phyloP scores from a whole-genome alignment of 257 asterid species.

The Lithospermum erythrorhizon region DNA sequence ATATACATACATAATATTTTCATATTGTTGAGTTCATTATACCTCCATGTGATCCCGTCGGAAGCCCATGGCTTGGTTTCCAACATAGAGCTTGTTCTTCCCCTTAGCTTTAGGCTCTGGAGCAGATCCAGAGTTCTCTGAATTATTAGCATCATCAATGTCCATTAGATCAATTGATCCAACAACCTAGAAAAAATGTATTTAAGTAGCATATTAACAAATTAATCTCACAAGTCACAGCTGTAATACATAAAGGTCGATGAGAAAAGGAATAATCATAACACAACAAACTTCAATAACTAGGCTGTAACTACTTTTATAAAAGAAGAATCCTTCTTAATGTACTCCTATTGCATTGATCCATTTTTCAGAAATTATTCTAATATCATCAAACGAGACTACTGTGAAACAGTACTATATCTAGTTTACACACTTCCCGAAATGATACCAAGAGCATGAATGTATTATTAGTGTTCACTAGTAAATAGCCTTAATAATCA shows the following conservation, averaged over 20 bases:
- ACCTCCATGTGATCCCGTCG: conserved; percentile 97
- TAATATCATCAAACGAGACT: no score
- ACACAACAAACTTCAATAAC: no score
- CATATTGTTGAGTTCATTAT: conserved; percentile 1
- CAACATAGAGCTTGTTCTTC: conserved; percentile 67
- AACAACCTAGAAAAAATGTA: conserved; percentile 44
- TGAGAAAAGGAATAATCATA: no score
- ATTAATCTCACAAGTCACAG: conserved; percentile 5
- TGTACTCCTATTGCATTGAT: no score
- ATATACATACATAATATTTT: not conserved
- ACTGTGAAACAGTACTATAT: no score
- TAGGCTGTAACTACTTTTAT: no score
- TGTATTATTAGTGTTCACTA: no score
- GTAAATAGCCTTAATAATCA: no score
- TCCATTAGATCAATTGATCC: conserved; percentile 95
- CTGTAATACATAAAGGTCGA: not conserved
- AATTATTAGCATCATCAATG: conserved; percentile 53
- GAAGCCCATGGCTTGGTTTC: conserved; percentile 83
- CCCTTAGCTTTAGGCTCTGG: conserved; percentile 66
- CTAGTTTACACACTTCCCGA: no score
- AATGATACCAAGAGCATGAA: no score
- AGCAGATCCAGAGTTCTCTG: conserved; percentile 59
- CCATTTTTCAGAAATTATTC: no score
- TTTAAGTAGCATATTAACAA: conserved; percentile 3
- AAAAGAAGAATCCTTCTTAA: no score